Evolutionary conservation across 2,329 filamentous ascomycete genomes (phyloP), one percentile per base, ranked within the genome.

Genomic region (Calonectria pauciramosa): DNA sequence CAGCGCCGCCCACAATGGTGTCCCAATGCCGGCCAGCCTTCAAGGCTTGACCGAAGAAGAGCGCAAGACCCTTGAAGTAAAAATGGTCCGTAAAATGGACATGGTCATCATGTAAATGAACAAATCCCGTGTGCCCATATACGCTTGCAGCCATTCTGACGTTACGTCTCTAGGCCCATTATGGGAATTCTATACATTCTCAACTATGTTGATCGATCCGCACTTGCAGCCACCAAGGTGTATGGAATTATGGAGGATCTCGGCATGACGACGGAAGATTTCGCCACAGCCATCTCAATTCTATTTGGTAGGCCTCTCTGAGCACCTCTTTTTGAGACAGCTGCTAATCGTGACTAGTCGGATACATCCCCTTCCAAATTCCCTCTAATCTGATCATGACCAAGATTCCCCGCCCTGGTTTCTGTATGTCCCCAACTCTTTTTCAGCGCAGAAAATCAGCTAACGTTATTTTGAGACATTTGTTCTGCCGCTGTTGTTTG

Each of bases 341-440:
- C n/a, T 18, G 16, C 56, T 60, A 28, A 60, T 60, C 34, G 3
- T 2, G 13, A 13, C 16, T 14, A 60, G 56, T 60, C n/a, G 56
- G 56, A 60, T 60, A 60, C 34, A 60, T 60, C 14, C 56, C 56
- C 14, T 60, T 60, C 23, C 56, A 60, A 3, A 85, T 89, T 28
- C 87, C 87, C 0, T 88, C 87, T 7, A 89, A 89, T 63, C 75
- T 88, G 47, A 86, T 88, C 71, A 80, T 89, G 32, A 88, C 88
- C 78, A 88, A 88, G 79, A 84, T 87, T 32, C n/a, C 88, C 87
- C 78, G 82, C 86, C 16, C 87, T 84, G 41, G 78, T 26, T 60
- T 76, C 52, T 88, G 84, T 75, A 84, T 68, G 56, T 60, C 56
- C 10, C 4, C 3, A 26, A 28, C 23, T 23, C 34, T 28, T 23